Base-by-base conservation (phyloP, 495 filamentous ascomycete species). In the Cudoniella acicularis region DNA sequence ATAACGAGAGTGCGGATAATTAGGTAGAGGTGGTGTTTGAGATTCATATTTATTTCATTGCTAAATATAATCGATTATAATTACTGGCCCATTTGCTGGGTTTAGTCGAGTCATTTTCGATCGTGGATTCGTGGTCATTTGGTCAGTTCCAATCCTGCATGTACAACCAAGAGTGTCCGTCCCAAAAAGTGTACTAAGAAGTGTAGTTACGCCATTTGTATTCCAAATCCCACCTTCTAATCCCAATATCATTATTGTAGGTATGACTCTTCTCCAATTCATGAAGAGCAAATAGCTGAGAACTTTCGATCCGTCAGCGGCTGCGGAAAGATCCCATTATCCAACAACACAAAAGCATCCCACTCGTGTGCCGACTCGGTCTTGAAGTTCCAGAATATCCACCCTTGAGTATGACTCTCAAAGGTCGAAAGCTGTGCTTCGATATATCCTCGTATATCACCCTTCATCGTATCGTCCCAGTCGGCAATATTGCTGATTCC, bases 311-410 rank as follows among this genome's bases (percentile, higher is more conserved):
- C 52, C 10, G 47, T 61, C 46, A 63, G 51, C 1, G 61, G 64
- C 57, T 64, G 61, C n/a, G 64, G 64, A 40, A 67, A 67, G 10
- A 67, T 6, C 10, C 64, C 64, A 8, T 18, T 36, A 51, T 64
- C 64, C 13, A 64, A 21, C 21, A 64, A 52, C 13, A 24, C 58
- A 49, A 64, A 64, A 13, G 61, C 61, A 56, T 67, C 64, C 91
- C 91, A 96, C 69, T 92, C 90, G 1, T 91, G 91, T 25, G 90
- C 86, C 18, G 70, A 71, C 63, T 95, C 88, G 11, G 85, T 90
- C 75, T 91, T 92, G 81, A 88, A 92, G 11, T 84, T 87, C 89
- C 88, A 92, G 70, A 87, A 91, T 50, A 92, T 73, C 88, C 88
- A 92, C n/a, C 88, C 89, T 1, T 69, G 73, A 17, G 78, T 80